These are phyloP conservation scores for Aspergillus texensis DNA, from an alignment of 2,329 filamentous ascomycete genomes.

Conservation along the genomic window DNA sequence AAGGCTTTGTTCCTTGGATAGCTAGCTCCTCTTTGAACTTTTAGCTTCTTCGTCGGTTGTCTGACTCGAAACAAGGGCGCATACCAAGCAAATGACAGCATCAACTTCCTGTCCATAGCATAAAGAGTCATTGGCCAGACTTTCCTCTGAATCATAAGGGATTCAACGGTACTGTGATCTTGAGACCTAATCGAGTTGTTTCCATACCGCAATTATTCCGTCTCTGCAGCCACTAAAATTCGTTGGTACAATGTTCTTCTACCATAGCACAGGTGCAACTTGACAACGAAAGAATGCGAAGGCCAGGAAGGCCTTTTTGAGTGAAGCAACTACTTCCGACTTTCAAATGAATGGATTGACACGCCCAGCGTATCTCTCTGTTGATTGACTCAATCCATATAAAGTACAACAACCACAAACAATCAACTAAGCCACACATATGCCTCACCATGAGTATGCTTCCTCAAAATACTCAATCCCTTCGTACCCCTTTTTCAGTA, in stretches of 20 bases:
- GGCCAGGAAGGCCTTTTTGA: neutral
- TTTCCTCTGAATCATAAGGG: neutral
- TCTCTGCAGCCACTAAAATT: neutral
- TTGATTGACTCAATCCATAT: too few species aligned
- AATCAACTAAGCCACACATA: neutral
- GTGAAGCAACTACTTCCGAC: neutral
- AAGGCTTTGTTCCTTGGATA: neutral
- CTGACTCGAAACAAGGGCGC: neutral
- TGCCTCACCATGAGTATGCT: neutral
- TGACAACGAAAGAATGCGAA: neutral
- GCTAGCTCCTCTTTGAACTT: neutral
- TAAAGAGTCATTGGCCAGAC: neutral
- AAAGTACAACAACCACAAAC: neutral
- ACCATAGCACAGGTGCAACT: neutral
- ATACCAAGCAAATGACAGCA: neutral
- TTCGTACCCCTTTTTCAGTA: conserved; percentile 29
- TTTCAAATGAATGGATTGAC: too few species aligned
- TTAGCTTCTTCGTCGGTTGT: neutral
- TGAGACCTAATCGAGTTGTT: neutral
- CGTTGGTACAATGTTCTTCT: neutral
- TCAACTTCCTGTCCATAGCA: neutral
- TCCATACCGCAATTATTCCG: neutral
- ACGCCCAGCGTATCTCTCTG: too few species aligned
- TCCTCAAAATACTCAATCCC: conserved; percentile 48
- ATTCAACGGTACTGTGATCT: neutral